Evolutionary conservation across 345 rosid genomes (phyloP), one percentile per base, ranked within the genome.

Genomic region (Moringa oleifera): DNA sequence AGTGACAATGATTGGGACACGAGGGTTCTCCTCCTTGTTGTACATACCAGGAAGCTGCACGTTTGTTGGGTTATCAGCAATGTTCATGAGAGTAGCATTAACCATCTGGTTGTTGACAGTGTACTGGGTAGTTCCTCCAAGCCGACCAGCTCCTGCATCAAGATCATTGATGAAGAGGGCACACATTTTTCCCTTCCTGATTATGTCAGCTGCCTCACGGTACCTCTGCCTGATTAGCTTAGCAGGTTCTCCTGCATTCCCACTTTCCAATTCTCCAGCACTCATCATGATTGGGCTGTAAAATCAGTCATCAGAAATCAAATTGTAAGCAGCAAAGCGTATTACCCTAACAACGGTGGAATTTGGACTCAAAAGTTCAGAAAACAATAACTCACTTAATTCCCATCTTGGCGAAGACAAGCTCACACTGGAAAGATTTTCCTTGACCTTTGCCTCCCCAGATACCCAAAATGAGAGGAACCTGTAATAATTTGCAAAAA

Each of bases 381-480:
- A 25, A 11, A 20, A 45, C 28, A 1, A 10, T 2, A 2, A 76
- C 96, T 77, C 69, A 93, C 98, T 77, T 93, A 64, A 94, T 94
- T 66, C 99, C 99, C 99, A 94, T 85, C 95, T 94, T 94, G 79
- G 90, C 85, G 63, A 94, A 86, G 52, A 94, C 99, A 56, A 94
- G 99, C 79, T 90, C 99, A 68, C 95, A 86, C 37, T 94, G 99
- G 88, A 94, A 94, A 59, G 99, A 90, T 81, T 94, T 94, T 63
- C 97, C 99, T 61, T 94, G 99, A 62, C 97, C 99, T 76, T 94
- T 94, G 75, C 99, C 99, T 86, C 97, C 99, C 99, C 99, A 94
- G 0, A 94, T 59, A 77, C 99, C 99, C 81, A 94, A 83, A 63
- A 94, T 94, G 60, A 94, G 89, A 61, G 99, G 97, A 82, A 93